phyloP scores from a whole-genome alignment of 768 basidiomycete genomes.

The Mycena vulgaris region DNA sequence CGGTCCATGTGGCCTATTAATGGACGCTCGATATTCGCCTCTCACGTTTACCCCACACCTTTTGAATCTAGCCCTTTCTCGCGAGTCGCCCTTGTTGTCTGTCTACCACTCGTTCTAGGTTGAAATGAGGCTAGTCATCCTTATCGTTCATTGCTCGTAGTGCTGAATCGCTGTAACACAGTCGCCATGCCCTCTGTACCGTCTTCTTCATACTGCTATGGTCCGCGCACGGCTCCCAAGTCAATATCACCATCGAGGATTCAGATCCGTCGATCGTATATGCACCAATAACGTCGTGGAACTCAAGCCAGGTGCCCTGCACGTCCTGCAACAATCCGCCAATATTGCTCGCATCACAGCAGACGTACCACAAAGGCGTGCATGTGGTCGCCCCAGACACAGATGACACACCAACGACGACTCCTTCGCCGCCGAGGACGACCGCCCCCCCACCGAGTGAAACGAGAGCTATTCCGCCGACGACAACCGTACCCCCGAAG shows the following conservation, averaged over 20 bases:
- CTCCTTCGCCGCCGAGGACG: background rate
- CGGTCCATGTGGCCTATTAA: constrained; percentile 7
- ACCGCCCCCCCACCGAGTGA: background rate
- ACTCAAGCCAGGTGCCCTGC: constrained; percentile 48
- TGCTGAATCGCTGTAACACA: background rate
- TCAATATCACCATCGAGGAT: constrained; percentile 58
- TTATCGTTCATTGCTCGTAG: too few species aligned
- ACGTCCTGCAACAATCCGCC: constrained; percentile 50
- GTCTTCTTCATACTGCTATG: constrained; percentile 30
- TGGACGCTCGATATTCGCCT: constrained; percentile 22
- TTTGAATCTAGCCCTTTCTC: constrained; percentile 15
- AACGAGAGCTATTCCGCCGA: background rate
- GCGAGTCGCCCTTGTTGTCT: too few species aligned
- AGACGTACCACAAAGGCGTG: constrained; percentile 56
- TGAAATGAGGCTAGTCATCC: constrained; percentile 18
- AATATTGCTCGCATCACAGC: constrained; percentile 37
- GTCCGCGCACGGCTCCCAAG: constrained; percentile 40
- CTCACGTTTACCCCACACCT: constrained; percentile 34
- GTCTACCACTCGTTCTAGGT: background rate
- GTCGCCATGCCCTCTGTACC: constrained; percentile 19
- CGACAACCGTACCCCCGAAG: background rate
- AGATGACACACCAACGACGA: constrained; percentile 33
- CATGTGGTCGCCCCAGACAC: constrained; percentile 42
- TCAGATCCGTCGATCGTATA: constrained; percentile 57
- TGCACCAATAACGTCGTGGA: constrained; percentile 54